Base-by-base conservation (phyloP, 176 grass and related monocot genomes). In the Carex scoparia region DNA sequence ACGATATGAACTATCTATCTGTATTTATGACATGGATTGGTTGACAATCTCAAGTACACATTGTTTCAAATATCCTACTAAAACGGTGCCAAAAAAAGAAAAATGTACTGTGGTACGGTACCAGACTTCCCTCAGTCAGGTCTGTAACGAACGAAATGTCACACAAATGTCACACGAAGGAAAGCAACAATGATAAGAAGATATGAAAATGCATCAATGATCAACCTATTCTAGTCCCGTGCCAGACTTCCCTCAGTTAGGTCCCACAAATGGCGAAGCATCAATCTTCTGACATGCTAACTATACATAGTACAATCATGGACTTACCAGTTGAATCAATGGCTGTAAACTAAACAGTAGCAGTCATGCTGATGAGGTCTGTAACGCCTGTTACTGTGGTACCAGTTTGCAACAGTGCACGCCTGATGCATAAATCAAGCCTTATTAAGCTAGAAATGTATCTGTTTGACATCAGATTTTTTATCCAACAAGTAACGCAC, bases 251-350 rank as follows among this genome's bases (percentile, higher is more conserved):
- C 44, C 67, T 46, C 10, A 68, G 15, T 66, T 40, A 65, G 59
- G 81, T 27, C 81, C 81, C 37, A 82, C 62, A 66, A 69, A 83
- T 37, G 64, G 81, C 62, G 6, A 33, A 51, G 81, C 81, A 83
- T 55, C 58, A 83, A 83, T n/a, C 14, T 4, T 67, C 62, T 83
- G 81, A 83, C 81, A 83, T 9, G 16, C 64, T 65, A 81, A 62
- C 79, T 48, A 63, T 30, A 64, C 79, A 81, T 65, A 27, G 79
- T 64, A 81, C 60, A 81, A 59, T 81, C 79, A 65, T 48, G 79
- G 57, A 30, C 30, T 79, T 15, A 16, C n/a, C 1, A 28, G 58
- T 37, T 81, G 58, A 64, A 62, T 35, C 60, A 61, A 64, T 64
- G 57, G 51, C 27, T 32, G 49, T 54, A 49, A 77, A 77, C 27